phyloP scores from a whole-genome alignment of 768 basidiomycete species.

The Agaricus subrufescens region DNA sequence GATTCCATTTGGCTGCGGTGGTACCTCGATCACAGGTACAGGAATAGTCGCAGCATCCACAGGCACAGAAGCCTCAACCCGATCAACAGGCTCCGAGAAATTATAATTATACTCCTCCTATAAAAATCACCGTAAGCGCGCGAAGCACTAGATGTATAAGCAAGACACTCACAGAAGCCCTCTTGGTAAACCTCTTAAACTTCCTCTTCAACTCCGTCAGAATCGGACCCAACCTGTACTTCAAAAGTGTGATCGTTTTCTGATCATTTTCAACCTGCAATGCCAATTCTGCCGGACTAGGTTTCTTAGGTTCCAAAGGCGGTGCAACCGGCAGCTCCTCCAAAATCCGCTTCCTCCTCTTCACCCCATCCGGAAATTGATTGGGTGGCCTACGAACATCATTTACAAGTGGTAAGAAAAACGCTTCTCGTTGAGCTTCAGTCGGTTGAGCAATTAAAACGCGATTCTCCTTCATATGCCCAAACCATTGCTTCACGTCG shows the following conservation, averaged over 20 bases:
- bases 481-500: slow-evolving; percentile 93
- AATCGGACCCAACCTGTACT: slow-evolving; percentile 88
- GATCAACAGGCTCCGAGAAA: slow-evolving; percentile 13
- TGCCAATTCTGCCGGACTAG: slow-evolving; percentile 76
- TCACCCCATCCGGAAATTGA: slow-evolving; percentile 85
- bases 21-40: slow-evolving; percentile 21
- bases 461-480: slow-evolving; percentile 67
- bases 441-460: slow-evolving; percentile 56
- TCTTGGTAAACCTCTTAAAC: slow-evolving; percentile 85
- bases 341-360: slow-evolving; percentile 76
- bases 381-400: slow-evolving; percentile 76
- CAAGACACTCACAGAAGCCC: slow-evolving; percentile 54
- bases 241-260: slow-evolving; percentile 71
- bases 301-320: slow-evolving; percentile 80
- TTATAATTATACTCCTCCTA: slow-evolving; percentile 77
- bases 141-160: neutral
- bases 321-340: slow-evolving; percentile 88
- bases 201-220: slow-evolving; percentile 87
- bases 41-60: slow-evolving; percentile 19
- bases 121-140: neutral
- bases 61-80: slow-evolving; percentile 19
- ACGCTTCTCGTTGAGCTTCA: slow-evolving; percentile 53
- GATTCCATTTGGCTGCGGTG: slow-evolving; percentile 36
- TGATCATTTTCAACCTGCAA: slow-evolving; percentile 81
- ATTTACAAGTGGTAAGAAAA: slow-evolving; percentile 71